Evolutionary conservation across 2,329 filamentous ascomycete genomes (phyloP).

Genomic region (Cladosporium velox): DNA sequence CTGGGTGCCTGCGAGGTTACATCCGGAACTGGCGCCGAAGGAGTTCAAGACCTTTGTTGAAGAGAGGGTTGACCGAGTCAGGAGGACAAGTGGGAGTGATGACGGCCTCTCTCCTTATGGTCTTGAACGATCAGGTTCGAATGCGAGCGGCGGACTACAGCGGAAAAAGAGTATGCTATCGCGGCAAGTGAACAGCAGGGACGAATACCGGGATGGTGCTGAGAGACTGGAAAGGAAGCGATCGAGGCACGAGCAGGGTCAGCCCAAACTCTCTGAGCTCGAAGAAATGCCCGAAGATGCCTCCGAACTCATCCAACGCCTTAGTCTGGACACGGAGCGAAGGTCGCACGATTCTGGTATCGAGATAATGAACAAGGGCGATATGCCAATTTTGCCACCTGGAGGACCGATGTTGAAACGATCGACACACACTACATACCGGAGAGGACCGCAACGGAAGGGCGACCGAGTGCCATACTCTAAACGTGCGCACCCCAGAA

Average conservation of each 20-base stretch:
- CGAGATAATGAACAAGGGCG: slow-evolving; percentile 56
- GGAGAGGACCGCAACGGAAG: slow-evolving; percentile 81
- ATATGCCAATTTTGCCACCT: slow-evolving; percentile 83
- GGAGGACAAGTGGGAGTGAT: slow-evolving; percentile 73
- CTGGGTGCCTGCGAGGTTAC: slow-evolving; percentile 93
- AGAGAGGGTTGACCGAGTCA: slow-evolving; percentile 86
- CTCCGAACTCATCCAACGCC: slow-evolving; percentile 66
- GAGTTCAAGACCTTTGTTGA: slow-evolving; percentile 98
- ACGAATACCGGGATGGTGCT: slow-evolving; percentile 79
- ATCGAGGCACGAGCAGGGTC: slow-evolving; percentile 56
- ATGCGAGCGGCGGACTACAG: slow-evolving; percentile 58
- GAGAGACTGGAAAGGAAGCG: slow-evolving; percentile 75
- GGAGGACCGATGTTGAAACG: slow-evolving; percentile 77
- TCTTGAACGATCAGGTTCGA: slow-evolving; percentile 56
- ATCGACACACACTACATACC: slow-evolving; percentile 88
- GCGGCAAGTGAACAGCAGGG: slow-evolving; percentile 78
- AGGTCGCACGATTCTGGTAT: slow-evolving; percentile 37
- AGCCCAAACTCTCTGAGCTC: slow-evolving; percentile 63
- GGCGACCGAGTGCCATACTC: slow-evolving; percentile 75
- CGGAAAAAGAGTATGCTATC: slow-evolving; percentile 97
- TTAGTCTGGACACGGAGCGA: slow-evolving; percentile 57
- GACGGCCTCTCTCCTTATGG: slow-evolving; percentile 62
- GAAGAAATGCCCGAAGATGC: slow-evolving; percentile 84
- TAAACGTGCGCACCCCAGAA: slow-evolving; percentile 66
- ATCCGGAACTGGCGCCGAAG: slow-evolving; percentile 90